phyloP scores from a whole-genome alignment of 768 basidiomycete genomes.

The Boletus tomentosulus region DNA sequence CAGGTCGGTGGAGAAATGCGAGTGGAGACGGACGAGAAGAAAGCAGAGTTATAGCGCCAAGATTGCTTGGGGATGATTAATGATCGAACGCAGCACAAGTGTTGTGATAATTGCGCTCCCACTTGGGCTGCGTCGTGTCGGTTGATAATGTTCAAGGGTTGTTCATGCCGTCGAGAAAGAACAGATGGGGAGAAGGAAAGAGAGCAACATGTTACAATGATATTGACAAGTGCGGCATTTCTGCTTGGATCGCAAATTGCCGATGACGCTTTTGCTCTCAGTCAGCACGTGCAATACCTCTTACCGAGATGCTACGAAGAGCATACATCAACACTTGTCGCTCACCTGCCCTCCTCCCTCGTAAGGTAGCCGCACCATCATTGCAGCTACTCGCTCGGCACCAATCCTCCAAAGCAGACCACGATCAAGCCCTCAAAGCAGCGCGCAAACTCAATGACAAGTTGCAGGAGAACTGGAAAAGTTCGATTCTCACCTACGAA shows the following conservation, averaged over 20 bases:
- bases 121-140: slow-evolving; percentile 27
- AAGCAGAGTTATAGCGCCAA: background rate
- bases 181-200: background rate
- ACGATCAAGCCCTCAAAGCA: slow-evolving; percentile 25
- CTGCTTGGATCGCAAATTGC: slow-evolving; percentile 34
- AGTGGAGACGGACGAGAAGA: background rate
- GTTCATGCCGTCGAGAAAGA: background rate
- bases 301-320: slow-evolving; percentile 23
- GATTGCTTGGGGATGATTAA: background rate
- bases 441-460: slow-evolving; percentile 32
- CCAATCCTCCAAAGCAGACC: slow-evolving; percentile 32
- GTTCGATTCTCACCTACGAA: slow-evolving; percentile 69
- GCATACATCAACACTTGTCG: slow-evolving; percentile 14
- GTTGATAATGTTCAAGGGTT: background rate
- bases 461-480: slow-evolving; percentile 70
- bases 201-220: background rate
- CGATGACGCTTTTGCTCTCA: background rate
- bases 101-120: slow-evolving; percentile 47
- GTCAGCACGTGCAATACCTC: slow-evolving; percentile 10
- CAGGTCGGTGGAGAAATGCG: background rate
- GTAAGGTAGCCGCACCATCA: slow-evolving; percentile 6
- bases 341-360: slow-evolving; percentile 5
- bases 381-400: slow-evolving; percentile 24
- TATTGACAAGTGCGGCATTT: slow-evolving; percentile 36
- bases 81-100: slow-evolving; percentile 26